These are phyloP conservation scores for Litchi chinensis DNA, from an alignment of 345 rosid genomes.

Conservation along the genomic window DNA sequence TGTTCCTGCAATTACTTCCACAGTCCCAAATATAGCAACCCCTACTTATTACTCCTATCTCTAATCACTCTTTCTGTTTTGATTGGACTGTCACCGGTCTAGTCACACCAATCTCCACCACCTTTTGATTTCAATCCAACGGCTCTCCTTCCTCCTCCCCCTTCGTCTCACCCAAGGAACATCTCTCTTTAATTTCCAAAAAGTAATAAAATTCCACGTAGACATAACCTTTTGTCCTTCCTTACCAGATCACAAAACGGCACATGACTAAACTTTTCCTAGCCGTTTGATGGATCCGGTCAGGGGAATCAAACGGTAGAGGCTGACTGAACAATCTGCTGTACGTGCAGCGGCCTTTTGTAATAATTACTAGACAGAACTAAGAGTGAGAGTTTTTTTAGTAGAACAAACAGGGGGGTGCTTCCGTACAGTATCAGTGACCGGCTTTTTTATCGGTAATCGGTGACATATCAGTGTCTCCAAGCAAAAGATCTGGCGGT, in stretches of 20 bases:
- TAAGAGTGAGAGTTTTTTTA: not conserved
- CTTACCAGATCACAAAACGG: too few relatives aligned
- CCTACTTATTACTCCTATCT: not conserved
- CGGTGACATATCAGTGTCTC: conserved; percentile 19
- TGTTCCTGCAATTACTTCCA: not conserved
- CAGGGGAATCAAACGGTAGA: conserved; percentile 12
- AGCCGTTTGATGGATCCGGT: conserved; percentile 3
- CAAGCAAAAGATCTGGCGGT: conserved; percentile 46
- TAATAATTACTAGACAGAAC: not conserved
- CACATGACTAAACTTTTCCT: not conserved
- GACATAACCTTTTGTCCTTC: conserved; percentile 3
- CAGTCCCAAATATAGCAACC: conserved; percentile 26
- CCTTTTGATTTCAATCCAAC: conserved; percentile 7
- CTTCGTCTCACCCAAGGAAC: not conserved
- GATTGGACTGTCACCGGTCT: conserved; percentile 31
- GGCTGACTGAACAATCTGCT: not conserved
- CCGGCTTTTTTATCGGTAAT: conserved; percentile 34
- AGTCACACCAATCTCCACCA: conserved; percentile 5
- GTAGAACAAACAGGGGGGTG: not conserved
- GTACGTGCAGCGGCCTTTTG: not conserved
- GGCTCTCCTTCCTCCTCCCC: not conserved
- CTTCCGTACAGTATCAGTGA: conserved; percentile 20
- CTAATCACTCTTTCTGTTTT: not conserved
- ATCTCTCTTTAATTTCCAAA: not conserved
- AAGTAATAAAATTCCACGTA: not conserved